Evolutionary conservation across 2,329 filamentous ascomycete species (phyloP), one percentile per base, ranked within the genome.

Genomic region (Arachnopeziza araneosa): DNA sequence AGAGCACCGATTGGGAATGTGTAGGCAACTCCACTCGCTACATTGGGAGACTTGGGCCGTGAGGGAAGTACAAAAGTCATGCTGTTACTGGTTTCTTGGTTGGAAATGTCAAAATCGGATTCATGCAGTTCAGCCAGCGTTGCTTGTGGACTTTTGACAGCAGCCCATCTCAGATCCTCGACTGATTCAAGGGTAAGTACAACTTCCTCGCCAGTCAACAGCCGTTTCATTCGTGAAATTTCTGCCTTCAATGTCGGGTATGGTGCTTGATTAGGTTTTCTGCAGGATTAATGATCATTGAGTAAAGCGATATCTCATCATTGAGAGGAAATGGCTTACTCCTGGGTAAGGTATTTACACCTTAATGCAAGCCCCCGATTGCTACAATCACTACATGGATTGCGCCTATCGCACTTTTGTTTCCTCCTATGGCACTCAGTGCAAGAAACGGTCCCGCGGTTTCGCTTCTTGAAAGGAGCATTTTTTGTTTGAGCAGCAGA

Each of bases 391-490:
- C 30, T 51, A 50, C 65, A 69, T 23, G 65, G 67, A 22, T 57
- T 48, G 19, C 23, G 50, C 19, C 63, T 55, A 54, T 66, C 57
- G 52, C 67, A 69, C 55, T 64, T 68, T 50, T 69, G 66, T 50
- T 69, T 69, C 23, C 65, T 58, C 23, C 65, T 59, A 36, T 68
- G 63, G 24, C 66, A 69, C 51, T 69, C 66, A 14, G 58, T 63
- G 55, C 66, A 67, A 2, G 64, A 65, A 10, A 64, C 30, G 12
- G 60, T 22, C 2, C 49, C 58, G 24, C 66, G 61, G 52, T 64
- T 64, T 30, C 66, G 62, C 54, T 58, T 66, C 36, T 44, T 44
- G 36, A 14, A 17, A 19, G 36, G 36, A 17, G 12, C 36, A 44
- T 36, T 50, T 56, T 30, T 44, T 19, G 36, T 44, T 17, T 3